These are phyloP conservation scores for Bruguiera gymnorhiza DNA, from an alignment of 345 rosid species.

Conservation along the genomic window DNA sequence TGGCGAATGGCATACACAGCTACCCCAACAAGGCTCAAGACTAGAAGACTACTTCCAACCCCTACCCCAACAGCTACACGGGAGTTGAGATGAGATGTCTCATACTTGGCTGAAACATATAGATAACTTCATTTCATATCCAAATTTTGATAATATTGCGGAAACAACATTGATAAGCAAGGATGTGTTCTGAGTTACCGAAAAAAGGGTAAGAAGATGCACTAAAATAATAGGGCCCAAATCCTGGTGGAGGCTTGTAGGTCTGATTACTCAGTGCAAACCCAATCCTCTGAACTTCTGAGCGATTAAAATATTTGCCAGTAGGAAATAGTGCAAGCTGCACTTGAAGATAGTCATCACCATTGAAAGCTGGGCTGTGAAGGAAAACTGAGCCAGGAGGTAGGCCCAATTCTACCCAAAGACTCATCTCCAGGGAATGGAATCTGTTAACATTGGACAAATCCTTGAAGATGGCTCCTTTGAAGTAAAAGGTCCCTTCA, in stretches of 20 bases:
- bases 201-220: slow-evolving; percentile 84
- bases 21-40: slow-evolving; percentile 61
- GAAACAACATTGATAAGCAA: background rate
- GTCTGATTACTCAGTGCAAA: slow-evolving; percentile 83
- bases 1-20: slow-evolving; percentile 78
- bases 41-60: slow-evolving; percentile 46
- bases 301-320: slow-evolving; percentile 58
- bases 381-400: slow-evolving; percentile 81
- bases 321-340: slow-evolving; percentile 76
- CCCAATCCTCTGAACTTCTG: slow-evolving; percentile 66
- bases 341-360: slow-evolving; percentile 84
- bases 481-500: slow-evolving; percentile 78
- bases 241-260: slow-evolving; percentile 70
- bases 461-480: slow-evolving; percentile 76
- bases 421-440: slow-evolving; percentile 74
- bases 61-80: slow-evolving; percentile 46
- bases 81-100: slow-evolving; percentile 42
- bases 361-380: slow-evolving; percentile 79
- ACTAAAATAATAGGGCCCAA: slow-evolving; percentile 86
- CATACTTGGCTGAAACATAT: slow-evolving; percentile 40
- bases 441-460: slow-evolving; percentile 52
- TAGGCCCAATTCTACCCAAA: slow-evolving; percentile 67
- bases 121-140: slow-evolving; percentile 6
- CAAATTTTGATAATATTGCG: background rate
- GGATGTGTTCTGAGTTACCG: slow-evolving; percentile 41